Evolutionary conservation across 106 monocot genomes (phyloP).

Genomic region (Apostasia ramifera): DNA sequence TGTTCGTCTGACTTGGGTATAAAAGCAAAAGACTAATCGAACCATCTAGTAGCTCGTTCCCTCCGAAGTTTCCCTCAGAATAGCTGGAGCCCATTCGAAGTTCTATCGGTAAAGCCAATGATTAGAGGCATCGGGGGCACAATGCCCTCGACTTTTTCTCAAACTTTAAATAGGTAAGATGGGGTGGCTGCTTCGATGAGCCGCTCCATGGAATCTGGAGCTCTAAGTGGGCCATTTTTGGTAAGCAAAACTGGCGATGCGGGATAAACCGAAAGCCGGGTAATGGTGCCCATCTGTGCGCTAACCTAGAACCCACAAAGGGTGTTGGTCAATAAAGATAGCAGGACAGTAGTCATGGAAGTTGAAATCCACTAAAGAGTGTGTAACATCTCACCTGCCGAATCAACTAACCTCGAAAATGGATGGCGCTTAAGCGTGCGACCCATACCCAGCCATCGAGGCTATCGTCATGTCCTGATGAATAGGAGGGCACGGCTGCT

Average conservation of each 20-base stretch:
- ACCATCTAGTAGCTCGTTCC: too few relatives aligned
- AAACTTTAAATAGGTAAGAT: background rate
- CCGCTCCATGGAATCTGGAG: slow-evolving; percentile 19
- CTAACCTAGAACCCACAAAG: slow-evolving; percentile 2
- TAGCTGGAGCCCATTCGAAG: too few relatives aligned
- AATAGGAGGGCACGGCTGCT: slow-evolving; percentile 19
- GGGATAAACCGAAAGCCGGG: slow-evolving; percentile 39
- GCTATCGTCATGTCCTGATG: too few relatives aligned
- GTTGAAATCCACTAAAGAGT: background rate
- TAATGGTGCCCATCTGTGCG: slow-evolving; percentile 39
- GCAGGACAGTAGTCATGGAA: background rate
- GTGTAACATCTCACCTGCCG: too few relatives aligned
- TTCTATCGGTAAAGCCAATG: too few relatives aligned
- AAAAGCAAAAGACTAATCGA: too few relatives aligned
- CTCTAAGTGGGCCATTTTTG: slow-evolving; percentile 66
- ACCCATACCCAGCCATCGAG: slow-evolving; percentile 31
- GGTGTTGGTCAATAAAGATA: background rate
- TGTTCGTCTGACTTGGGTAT: too few relatives aligned
- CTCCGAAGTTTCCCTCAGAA: too few relatives aligned
- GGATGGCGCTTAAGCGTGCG: slow-evolving; percentile 12
- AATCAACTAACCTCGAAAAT: slow-evolving; percentile 42
- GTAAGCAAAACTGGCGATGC: slow-evolving; percentile 55
- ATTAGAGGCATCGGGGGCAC: background rate
- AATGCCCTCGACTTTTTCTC: background rate
- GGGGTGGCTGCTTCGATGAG: background rate